Percentiles rank a stretch among this genome's conserved stretches.
These are phyloP conservation scores for Pseudopyrenochaeta lycopersici DNA, from an alignment of 2,329 filamentous ascomycete genomes.

Conservation along the genomic window DNA sequence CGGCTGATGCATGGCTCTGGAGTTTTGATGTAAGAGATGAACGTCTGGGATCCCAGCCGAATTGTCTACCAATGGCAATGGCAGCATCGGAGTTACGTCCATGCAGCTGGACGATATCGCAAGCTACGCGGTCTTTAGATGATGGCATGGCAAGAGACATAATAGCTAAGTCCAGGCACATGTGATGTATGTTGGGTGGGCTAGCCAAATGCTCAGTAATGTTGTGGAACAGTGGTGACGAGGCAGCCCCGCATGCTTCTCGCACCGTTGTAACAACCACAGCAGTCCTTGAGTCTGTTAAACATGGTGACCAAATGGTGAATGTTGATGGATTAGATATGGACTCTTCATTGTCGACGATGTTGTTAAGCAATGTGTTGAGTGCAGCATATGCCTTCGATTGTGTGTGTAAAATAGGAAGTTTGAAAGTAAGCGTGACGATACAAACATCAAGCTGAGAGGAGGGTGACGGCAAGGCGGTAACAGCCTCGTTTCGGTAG, in stretches of 20 bases:
- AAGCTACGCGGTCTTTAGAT: conserved; percentile 26
- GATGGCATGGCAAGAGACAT: conserved; percentile 29
- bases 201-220: conserved; percentile 19
- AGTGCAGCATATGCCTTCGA: conserved; percentile 20
- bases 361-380: conserved; percentile 36
- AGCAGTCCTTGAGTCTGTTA: conserved; percentile 20
- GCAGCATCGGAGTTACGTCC: conserved; percentile 32
- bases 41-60: conserved; percentile 40
- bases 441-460: conserved; percentile 33
- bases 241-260: conserved; percentile 22
- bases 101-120: conserved; percentile 32
- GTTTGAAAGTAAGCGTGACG: conserved; percentile 34
- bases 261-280: conserved; percentile 34
- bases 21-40: conserved; percentile 31
- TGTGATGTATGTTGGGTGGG: conserved; percentile 29
- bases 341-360: conserved; percentile 33
- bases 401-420: conserved; percentile 11
- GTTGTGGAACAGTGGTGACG: conserved; percentile 31
- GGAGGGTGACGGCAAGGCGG: conserved; percentile 12
- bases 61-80: conserved; percentile 37
- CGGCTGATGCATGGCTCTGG: conserved; percentile 18
- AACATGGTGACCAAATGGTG: conserved; percentile 39
- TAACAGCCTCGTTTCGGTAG: conserved; percentile 33
- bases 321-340: conserved; percentile 33
- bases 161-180: conserved; percentile 35